Base-by-base conservation (phyloP, 2,329 filamentous ascomycete genomes). In the Tricladium varicosporioides region DNA sequence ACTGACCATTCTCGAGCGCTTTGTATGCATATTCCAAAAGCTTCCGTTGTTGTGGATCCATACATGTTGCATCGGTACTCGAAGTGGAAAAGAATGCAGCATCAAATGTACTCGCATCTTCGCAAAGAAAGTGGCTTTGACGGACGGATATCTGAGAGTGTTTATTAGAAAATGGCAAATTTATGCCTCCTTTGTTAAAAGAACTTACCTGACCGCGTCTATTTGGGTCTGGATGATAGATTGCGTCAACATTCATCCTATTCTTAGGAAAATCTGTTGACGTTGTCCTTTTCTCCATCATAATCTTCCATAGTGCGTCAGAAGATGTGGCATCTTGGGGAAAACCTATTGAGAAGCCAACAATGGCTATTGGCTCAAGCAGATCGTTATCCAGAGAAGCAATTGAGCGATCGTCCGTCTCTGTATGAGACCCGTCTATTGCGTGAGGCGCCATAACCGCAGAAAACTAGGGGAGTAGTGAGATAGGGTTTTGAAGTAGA, bases 251-350 rank as follows among this genome's bases (percentile, higher is more conserved):
- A 45, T 82, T 80, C 56, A 82, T 73, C 1, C 80, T 75, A 11
- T 57, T 48, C 7, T 44, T n/a, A 3, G 70, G 71, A 11, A 73
- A 62, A 27, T 64, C 54, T 2, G 47, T 56, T 64, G 66, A 67
- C 10, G 49, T 87, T 69, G 90, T 87, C 7, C 90, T 79, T 11
- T 87, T 87, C 70, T 87, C 84, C 67, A 84, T 81, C n/a, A 92
- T 77, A 9, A 92, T 76, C 56, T 89, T 84, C 88, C 88, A 92
- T 27, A 92, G 83, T 52, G 82, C 80, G 55, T 90, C 85, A 57
- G 78, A 73, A 3, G 72, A 72, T 2, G 69, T 73, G 5, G 77
- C 78, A 14, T 74, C 69, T 5, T 79, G 79, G 4, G 80, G 80
- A 48, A 82, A 81, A 10, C 79, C 74, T 40, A 79, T 75, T 5